phyloP scores from a whole-genome alignment of 2,329 filamentous ascomycete genomes.

The Aspergillus uvarum region DNA sequence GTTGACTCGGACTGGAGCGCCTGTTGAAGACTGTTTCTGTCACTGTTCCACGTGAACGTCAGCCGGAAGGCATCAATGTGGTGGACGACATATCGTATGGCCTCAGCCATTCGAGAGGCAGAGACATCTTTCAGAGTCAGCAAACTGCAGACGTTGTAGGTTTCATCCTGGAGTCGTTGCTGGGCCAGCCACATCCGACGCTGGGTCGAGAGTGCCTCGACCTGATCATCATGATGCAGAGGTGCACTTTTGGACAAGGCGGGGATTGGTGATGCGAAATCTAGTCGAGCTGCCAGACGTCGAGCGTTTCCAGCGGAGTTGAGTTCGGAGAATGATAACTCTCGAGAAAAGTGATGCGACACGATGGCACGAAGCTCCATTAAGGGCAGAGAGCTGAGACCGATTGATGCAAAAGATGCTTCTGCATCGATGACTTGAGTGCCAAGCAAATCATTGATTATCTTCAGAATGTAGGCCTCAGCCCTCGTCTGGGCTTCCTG shows the following conservation, averaged over 20 bases:
- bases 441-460: background rate
- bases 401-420: background rate
- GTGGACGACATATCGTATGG: background rate
- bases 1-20: background rate
- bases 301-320: background rate
- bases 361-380: background rate
- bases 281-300: background rate
- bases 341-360: background rate
- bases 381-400: background rate
- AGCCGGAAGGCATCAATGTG: background rate
- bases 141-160: background rate
- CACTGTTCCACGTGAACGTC: background rate
- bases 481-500: background rate
- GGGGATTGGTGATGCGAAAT: background rate
- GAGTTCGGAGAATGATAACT: background rate
- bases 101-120: background rate
- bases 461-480: background rate
- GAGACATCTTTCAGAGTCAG: background rate
- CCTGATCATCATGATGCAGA: background rate
- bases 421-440: background rate
- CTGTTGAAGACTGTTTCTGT: background rate
- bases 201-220: background rate
- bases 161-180: background rate
- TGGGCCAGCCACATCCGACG: background rate
- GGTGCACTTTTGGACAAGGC: background rate